Evolutionary conservation across 2,329 filamentous ascomycete species (phyloP).

Genomic region (Alternaria infectoria): DNA sequence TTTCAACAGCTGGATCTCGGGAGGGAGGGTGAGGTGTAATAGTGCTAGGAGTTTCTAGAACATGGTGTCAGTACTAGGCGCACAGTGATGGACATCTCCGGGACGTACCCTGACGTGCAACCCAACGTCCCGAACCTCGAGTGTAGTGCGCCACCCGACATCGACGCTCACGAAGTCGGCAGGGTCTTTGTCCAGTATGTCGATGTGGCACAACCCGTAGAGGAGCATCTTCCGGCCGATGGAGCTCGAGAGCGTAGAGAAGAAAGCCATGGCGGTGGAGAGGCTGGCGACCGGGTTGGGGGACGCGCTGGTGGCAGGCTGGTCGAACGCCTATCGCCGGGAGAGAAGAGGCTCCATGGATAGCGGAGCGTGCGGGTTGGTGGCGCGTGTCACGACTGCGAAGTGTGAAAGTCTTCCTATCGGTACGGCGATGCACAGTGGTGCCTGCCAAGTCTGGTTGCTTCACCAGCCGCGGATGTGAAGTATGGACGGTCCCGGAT

Average conservation of each 20-base stretch:
- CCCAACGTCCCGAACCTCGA: slow-evolving; percentile 87
- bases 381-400: slow-evolving; percentile 3
- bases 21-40: slow-evolving; percentile 69
- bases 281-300: slow-evolving; percentile 13
- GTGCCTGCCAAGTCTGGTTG: slow-evolving; percentile 13
- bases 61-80: slow-evolving; percentile 19
- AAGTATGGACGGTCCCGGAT: not conserved
- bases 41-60: slow-evolving; percentile 78
- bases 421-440: not conserved
- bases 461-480: slow-evolving; percentile 1
- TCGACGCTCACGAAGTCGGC: slow-evolving; percentile 86
- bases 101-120: slow-evolving; percentile 73
- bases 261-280: slow-evolving; percentile 63
- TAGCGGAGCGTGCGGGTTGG: slow-evolving; percentile 11
- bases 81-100: not conserved
- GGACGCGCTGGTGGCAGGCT: slow-evolving; percentile 22
- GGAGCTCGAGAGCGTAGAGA: slow-evolving; percentile 72
- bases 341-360: slow-evolving; percentile 36
- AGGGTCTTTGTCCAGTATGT: slow-evolving; percentile 85
- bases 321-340: slow-evolving; percentile 38
- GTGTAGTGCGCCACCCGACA: slow-evolving; percentile 78
- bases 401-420: slow-evolving; percentile 2
- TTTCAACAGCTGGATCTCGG: slow-evolving; percentile 71
- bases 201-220: slow-evolving; percentile 81
- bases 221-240: slow-evolving; percentile 88